Evolutionary conservation across 345 rosid genomes (phyloP).

Genomic region (Eucalyptus urophylla): DNA sequence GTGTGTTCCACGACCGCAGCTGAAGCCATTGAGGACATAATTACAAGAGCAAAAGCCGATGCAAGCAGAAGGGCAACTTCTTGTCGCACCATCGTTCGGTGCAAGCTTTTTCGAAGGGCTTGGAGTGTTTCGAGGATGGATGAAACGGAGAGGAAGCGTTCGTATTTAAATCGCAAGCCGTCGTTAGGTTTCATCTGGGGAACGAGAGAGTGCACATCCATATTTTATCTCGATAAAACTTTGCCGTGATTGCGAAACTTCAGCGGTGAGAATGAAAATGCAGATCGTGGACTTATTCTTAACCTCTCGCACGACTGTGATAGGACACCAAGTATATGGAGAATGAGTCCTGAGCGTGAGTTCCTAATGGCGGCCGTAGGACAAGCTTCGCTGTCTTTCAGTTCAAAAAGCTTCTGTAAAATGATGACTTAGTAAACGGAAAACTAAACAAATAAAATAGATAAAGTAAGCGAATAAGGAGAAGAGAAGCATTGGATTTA

Average conservation of each 20-base stretch:
- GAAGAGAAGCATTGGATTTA: not conserved
- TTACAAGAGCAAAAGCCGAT: slow-evolving; percentile 8
- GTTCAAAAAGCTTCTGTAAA: too few species aligned
- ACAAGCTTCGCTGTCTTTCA: not conserved
- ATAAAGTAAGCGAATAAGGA: not conserved
- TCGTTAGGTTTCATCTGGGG: not conserved
- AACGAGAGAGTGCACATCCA: not conserved
- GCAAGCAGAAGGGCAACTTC: not conserved
- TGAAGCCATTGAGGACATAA: slow-evolving; percentile 35
- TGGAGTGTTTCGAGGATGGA: not conserved
- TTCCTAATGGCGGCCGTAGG: not conserved
- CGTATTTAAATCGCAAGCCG: not conserved
- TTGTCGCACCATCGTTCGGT: slow-evolving; percentile 8
- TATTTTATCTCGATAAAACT: not conserved
- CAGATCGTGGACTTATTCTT: not conserved
- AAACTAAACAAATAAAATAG: not conserved
- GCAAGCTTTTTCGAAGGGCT: not conserved
- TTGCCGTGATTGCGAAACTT: not conserved
- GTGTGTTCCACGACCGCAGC: slow-evolving; percentile 66
- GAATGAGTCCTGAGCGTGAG: too few species aligned
- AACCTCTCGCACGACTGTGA: not conserved
- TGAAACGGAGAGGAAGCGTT: not conserved
- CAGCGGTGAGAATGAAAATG: not conserved
- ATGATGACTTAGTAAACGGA: not conserved
- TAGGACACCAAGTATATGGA: not conserved